Evolutionary conservation across 2,329 filamentous ascomycete genomes (phyloP), one percentile per base, ranked within the genome.

Genomic region (Berkeleyomyces basicola): DNA sequence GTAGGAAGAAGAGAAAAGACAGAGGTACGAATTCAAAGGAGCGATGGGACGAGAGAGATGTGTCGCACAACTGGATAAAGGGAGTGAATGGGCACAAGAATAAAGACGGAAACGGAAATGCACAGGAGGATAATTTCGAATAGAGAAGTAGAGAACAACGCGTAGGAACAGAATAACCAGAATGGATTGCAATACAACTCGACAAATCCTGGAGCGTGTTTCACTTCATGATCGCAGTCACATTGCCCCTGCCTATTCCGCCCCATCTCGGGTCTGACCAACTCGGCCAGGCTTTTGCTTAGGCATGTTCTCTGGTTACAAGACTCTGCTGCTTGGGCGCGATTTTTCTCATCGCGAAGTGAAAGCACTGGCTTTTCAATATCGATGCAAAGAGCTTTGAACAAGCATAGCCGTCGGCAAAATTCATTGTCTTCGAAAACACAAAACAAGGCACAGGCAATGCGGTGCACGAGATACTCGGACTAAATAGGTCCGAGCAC

Each of bases 131-230:
- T n/a, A 46, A 46, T 55, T 55, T 55, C 51, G n/a, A 55, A 55
- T 37, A 36, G 11, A 39, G 36, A 55, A 11, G n/a, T 31, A 37
- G 11, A 14, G 9, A 53, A 10, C 49, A 55, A 55, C 51, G 51
- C 51, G 51, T 55, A 55, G 51, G 33, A 55, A 36, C 10, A 39
- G 33, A 2, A 37, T 55, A n/a, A 36, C 11, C 33, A 10, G 36
- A 42, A 31, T 11, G 46, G 40, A 31, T 47, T 36, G 43, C 58
- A 16, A 59, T 23, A 7, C 44, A 59, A 44, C 40, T 36, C 40
- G 31, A 44, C 40, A 59, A n/a, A 59, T 47, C 58, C 58, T 46
- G 11, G 39, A 61, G 49, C 60, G 47, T 61, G 60, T 61, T 61
- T 61, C 60, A 61, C 46, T 53, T n/a, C 23, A 31, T 39, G 51